These are phyloP conservation scores for Nematocida minor DNA, from an alignment of 371 early-diverging fungal species.

Conservation along the genomic window DNA sequence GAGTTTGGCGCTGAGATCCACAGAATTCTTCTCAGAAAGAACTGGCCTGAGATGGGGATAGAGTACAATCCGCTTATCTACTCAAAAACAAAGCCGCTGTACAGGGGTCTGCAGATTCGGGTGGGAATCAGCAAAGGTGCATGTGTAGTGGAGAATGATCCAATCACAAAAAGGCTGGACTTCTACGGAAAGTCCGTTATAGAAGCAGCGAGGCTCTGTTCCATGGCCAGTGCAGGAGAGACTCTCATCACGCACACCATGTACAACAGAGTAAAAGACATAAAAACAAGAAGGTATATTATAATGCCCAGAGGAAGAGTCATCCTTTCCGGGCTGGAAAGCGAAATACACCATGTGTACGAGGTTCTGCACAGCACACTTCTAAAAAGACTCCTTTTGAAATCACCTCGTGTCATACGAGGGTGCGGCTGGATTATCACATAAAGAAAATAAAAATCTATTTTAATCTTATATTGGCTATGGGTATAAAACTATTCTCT, in stretches of 20 bases:
- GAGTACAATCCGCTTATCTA: slow-evolving; percentile 65
- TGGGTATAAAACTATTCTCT: too few species aligned
- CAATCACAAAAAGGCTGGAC: slow-evolving; percentile 81
- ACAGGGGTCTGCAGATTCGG: slow-evolving; percentile 77
- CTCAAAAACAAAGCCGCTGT: slow-evolving; percentile 67
- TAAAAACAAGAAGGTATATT: not conserved
- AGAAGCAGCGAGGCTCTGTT: slow-evolving; percentile 75
- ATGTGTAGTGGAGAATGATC: slow-evolving; percentile 79
- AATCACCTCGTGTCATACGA: slow-evolving; percentile 4
- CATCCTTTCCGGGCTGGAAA: slow-evolving; percentile 21
- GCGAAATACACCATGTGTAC: slow-evolving; percentile 35
- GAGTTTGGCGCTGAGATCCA: slow-evolving; percentile 82
- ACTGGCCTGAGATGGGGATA: slow-evolving; percentile 83
- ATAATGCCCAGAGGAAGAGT: slow-evolving; percentile 27
- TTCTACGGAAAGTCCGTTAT: slow-evolving; percentile 88
- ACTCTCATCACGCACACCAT: slow-evolving; percentile 64
- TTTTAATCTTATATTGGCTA: too few species aligned
- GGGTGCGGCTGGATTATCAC: slow-evolving; percentile 10
- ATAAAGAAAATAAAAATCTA: not conserved
- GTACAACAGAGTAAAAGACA: slow-evolving; percentile 44
- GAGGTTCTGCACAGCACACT: slow-evolving; percentile 35
- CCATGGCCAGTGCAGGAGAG: slow-evolving; percentile 81
- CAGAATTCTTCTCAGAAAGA: slow-evolving; percentile 71
- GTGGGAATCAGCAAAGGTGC: slow-evolving; percentile 87
- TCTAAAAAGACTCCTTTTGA: slow-evolving; percentile 3